Evolutionary conservation across 2,329 filamentous ascomycete species (phyloP), one percentile per base, ranked within the genome.

Genomic region (Epichloe glyceriae): DNA sequence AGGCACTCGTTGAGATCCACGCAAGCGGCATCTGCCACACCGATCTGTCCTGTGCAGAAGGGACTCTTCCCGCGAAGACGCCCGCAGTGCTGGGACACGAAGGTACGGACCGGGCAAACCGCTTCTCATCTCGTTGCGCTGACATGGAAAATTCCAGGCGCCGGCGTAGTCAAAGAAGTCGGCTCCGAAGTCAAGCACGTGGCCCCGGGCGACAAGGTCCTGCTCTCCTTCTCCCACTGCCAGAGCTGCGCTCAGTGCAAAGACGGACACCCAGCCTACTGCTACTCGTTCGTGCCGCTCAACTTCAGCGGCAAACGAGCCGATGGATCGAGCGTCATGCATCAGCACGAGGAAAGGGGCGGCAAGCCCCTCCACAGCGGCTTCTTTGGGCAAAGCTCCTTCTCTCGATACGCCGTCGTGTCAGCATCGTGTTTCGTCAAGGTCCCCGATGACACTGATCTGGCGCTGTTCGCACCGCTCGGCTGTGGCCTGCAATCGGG

Each of bases 401-500:
- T 68, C 22, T 58, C 64, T 1, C 54, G 58, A 0, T 58, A 62
- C 42, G 58, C 64, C 0, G 49, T 67, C 5, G 64, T 59, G 0
- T 58, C 65, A 50, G 46, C 52, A 20, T 60, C 60, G 3, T 57
- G 58, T 7, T 56, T 63, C 1, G 64, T 68, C n/a, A 61, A 58
- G 49, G 60, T 64, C 0, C 47, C 55, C 0, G 12, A 20, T 0
- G 54, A 55, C 4, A 61, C 62, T 0, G 55, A 65, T 26, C 56
- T 68, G 12, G 57, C 56, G 5, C 46, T 66, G 2, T 62, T 62
- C n/a, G 61, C 64, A 0, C 61, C 65, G 4, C 55, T 68, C 0
- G 65, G 66, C 0, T 68, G 65, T 47, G 66, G 66, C 1, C 54
- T 67, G 35, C 64, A 66, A 48, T 67, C 66, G 1, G 66, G 66